These are phyloP conservation scores for Phytomonas sp. DNA, from an alignment of 208 protist genomes.

Conservation along the genomic window DNA sequence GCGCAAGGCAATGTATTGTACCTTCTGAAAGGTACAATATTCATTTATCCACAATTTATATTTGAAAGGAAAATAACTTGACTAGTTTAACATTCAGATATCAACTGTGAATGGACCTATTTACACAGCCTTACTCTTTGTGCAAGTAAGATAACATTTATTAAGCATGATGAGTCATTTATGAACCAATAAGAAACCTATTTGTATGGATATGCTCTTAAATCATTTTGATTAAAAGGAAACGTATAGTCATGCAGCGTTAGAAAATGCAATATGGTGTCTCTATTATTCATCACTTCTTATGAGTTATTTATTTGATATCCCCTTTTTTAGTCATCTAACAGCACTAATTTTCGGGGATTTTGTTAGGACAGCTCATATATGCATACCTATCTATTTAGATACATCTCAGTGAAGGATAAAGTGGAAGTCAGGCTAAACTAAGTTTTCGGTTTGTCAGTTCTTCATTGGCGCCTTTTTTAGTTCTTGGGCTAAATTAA, in stretches of 20 bases:
- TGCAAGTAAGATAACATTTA: background rate
- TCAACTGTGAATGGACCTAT: background rate
- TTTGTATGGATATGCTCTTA: background rate
- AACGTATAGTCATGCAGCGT: background rate
- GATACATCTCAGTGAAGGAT: background rate
- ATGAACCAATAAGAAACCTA: background rate
- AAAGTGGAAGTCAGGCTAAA: background rate
- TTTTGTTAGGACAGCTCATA: background rate
- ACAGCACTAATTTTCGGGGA: background rate
- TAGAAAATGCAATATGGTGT: background rate
- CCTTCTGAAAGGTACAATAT: slow-evolving; percentile 6
- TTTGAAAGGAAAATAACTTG: background rate
- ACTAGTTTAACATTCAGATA: background rate
- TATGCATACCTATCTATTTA: background rate
- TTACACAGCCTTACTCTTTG: background rate
- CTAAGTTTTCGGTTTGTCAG: background rate
- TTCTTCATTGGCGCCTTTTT: background rate
- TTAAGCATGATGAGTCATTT: background rate
- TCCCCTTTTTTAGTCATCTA: background rate
- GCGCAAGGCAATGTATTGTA: background rate
- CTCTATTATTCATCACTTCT: background rate
- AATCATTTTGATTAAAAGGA: background rate
- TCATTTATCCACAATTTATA: background rate
- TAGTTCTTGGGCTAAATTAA: background rate
- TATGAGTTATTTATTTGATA: background rate